Evolutionary conservation across 768 basidiomycete genomes (phyloP), one percentile per base, ranked within the genome.

Genomic region (Pilatotrama ljubarskyi): DNA sequence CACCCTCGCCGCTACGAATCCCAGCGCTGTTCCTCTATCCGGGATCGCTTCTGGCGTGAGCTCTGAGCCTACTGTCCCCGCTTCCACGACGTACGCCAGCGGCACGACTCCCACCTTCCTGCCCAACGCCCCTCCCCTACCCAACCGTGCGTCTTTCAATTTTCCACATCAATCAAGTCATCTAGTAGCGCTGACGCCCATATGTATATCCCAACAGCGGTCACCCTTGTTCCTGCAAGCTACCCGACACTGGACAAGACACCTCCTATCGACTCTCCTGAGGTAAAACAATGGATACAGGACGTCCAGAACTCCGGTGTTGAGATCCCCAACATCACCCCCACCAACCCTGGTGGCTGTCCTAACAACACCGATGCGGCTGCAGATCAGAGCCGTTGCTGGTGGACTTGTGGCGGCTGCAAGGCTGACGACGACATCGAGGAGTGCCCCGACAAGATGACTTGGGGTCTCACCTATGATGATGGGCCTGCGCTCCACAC

Each of bases 401-500:
- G 90, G 90, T 92, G 88, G 89, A 88, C 88, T 11, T 91, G 90
- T 68, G 81, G 84, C 66, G 85, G 87, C 37, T 92, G 90, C 75
- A 84, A 80, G 2, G 78, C 82, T 17, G 62, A 73, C n/a, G 82
- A 82, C 1, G 93, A 94, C 69, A 80, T 95, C 66, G 81, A 82
- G 15, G 76, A 78, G n/a, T 96, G 94, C 75, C 90, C 91, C 13
- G 79, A 82, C 35, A 80, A 85, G 67, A 60, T 73, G 62, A 79
- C 77, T 24, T 85, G 83, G 83, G 84, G 84, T 66, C 72, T 80
- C 62, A 84, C 82, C 9, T 85, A 85, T 67, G 88, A 90, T 66
- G 92, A 95, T 69, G 91, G 93, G 40, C 94, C 94, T 3, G 84
- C 86, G 11, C 84, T 77, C 42, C 87, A 90, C 74, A 94, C 92